Base-by-base conservation (phyloP, 805 yeast species). In the Yarrowia yakushimensis region DNA sequence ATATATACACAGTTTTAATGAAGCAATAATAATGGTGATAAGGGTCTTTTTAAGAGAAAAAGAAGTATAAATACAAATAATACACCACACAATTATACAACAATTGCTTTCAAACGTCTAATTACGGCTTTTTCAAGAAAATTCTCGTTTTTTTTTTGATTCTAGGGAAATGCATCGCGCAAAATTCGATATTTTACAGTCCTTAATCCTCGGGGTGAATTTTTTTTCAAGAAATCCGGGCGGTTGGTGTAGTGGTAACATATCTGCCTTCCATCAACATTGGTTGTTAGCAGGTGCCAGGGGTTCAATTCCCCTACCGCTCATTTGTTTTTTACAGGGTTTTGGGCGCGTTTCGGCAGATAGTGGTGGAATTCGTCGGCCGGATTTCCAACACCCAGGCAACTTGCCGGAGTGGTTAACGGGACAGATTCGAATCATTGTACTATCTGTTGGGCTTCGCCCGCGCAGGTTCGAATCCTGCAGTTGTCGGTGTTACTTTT, bases 401-500 rank as follows among this genome's bases (percentile, higher is more conserved):
- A 42, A 31, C 42, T 50, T 31, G 30, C 85, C 81, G 52, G 52
- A 45, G 52, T 45, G 52, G 52, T 45, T 45, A 45, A 45, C 52
- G 52, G 52, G 52, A 45, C 52, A 45, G 52, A 45, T 45, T 45
- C 52, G 52, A 45, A 45, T 30, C 22, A 30, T 23, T 34, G 43
- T 34, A 52, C 59, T 48, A 52, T 52, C 59, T 52, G 59, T 55
- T 70, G 72, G 69, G 72, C 67, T 70, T 63, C 64, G 72, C 72
- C 69, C 72, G 72, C 72, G 72, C 67, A 70, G 72, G 72, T 70
- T 70, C 72, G 72, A 70, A 68, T 70, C 72, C 72, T 70, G 72
- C 72, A 66, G 71, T 65, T 69, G 71, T 69, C 72, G 72, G 23
- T 45, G 31, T 17, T 27, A 18, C 17, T 28, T 28, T 42, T 43